These are phyloP conservation scores for Starmerella floris DNA, from an alignment of 805 yeast species.

Conservation along the genomic window DNA sequence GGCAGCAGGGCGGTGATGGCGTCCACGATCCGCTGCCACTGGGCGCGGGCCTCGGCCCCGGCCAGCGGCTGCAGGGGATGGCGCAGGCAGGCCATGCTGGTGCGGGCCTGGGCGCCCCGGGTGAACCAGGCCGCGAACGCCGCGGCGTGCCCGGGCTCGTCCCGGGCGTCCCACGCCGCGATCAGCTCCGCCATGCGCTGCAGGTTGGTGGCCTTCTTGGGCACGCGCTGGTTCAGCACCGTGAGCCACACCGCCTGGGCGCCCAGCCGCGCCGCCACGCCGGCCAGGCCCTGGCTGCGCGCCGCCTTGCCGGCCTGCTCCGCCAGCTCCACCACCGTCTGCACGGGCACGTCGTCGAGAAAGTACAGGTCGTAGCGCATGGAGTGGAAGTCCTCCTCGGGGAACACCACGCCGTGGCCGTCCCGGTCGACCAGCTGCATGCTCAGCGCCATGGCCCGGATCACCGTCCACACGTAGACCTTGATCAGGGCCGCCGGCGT, in stretches of 20 bases:
- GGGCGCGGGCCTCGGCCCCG: conserved; percentile 17
- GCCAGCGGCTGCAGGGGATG: conserved; percentile 1
- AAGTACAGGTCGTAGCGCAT: conserved; percentile 45
- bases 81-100: conserved; percentile 8
- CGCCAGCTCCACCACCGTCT: conserved; percentile 17
- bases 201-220: conserved; percentile 13
- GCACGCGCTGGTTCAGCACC: conserved; percentile 16
- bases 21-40: conserved; percentile 13
- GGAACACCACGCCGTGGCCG: conserved; percentile 21
- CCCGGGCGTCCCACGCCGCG: neutral
- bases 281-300: conserved; percentile 34
- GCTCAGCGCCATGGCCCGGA: conserved; percentile 17
- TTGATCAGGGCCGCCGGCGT: conserved; percentile 18
- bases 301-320: conserved; percentile 34
- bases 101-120: conserved; percentile 10
- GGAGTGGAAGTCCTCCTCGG: conserved; percentile 27
- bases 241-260: conserved; percentile 20
- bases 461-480: conserved; percentile 21
- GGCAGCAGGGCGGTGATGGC: conserved; percentile 15
- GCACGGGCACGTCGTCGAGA: conserved; percentile 21
- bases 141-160: neutral
- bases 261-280: conserved; percentile 44
- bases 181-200: conserved; percentile 10
- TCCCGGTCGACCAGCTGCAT: conserved; percentile 16
- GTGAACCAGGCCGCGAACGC: conserved; percentile 5